Percentiles rank a stretch among this genome's conserved stretches.
Conservation (phyloP, 1,284 basidiomycete species). For the Fereydounia khargensis region DNA sequence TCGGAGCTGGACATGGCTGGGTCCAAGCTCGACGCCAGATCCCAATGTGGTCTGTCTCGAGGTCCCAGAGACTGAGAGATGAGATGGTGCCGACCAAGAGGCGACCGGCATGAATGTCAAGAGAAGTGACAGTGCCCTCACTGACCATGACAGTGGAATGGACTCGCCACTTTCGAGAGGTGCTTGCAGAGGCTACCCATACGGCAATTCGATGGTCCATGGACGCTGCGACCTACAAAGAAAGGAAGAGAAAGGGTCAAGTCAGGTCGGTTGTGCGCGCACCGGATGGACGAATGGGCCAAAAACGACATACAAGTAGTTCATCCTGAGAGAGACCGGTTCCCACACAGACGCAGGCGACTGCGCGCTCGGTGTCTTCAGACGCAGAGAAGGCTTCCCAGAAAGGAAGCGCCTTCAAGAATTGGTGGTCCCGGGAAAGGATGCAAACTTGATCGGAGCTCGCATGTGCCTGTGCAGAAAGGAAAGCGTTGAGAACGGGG, state of each 20-base stretch:
- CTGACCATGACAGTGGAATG: constrained; percentile 32
- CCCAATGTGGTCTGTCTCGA: constrained; percentile 19
- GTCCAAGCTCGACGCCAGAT: constrained; percentile 34
- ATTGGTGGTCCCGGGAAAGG: constrained; percentile 20
- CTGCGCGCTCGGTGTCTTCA: constrained; percentile 10
- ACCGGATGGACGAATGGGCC: constrained; percentile 9
- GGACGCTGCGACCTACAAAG: constrained; percentile 20
- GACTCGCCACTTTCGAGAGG: constrained; percentile 25
- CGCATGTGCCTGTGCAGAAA: constrained; percentile 13
- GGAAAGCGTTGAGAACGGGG: no score
- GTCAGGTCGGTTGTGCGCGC: constrained; percentile 1
- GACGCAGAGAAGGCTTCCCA: constrained; percentile 37
- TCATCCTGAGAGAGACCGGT: no score
- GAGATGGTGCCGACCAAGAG: constrained; percentile 17
- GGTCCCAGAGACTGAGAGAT: constrained; percentile 24
- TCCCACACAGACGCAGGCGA: constrained; percentile 17
- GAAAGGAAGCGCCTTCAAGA: constrained; percentile 31
- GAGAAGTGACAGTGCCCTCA: constrained; percentile 17
- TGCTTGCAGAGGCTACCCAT: constrained; percentile 15
- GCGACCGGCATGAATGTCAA: constrained; percentile 17
- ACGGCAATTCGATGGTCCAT: constrained; percentile 33
- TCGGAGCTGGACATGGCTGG: constrained; percentile 11
- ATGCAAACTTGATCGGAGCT: constrained; percentile 33
- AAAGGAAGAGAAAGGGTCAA: no score
- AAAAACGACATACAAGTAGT: no score